A percentile compares a stretch with the other conserved stretches of the same genome.
Evolutionary conservation across 1,139 yeast species (phyloP).

Genomic region (Casaregolazyma suthepensis): DNA sequence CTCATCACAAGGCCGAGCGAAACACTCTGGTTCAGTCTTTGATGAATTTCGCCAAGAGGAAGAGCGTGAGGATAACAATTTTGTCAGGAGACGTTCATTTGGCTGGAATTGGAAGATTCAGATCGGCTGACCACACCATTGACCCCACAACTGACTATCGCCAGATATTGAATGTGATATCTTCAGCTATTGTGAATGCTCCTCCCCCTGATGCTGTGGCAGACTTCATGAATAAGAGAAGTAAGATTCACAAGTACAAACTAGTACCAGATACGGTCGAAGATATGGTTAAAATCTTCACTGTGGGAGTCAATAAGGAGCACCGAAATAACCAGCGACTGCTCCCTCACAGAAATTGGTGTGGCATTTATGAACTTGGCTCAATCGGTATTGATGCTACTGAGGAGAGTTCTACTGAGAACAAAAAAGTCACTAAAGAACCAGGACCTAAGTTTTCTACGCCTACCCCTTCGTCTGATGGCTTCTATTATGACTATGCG

Average conservation of each 20-base stretch:
- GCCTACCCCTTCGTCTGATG: slow-evolving; percentile 39
- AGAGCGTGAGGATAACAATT: slow-evolving; percentile 71
- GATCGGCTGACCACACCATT: slow-evolving; percentile 44
- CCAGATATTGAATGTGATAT: slow-evolving; percentile 73
- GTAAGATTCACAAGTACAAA: slow-evolving; percentile 47
- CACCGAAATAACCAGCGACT: slow-evolving; percentile 52
- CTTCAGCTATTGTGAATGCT: slow-evolving; percentile 84
- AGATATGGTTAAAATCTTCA: slow-evolving; percentile 70
- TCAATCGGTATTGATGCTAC: slow-evolving; percentile 24
- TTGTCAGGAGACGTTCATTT: slow-evolving; percentile 92
- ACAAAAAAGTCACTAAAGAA: slow-evolving; percentile 21
- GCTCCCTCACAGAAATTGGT: slow-evolving; percentile 77
- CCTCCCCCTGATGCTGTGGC: slow-evolving; percentile 94
- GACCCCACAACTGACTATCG: slow-evolving; percentile 67
- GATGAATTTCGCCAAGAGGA: slow-evolving; percentile 54
- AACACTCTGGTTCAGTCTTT: slow-evolving; percentile 53
- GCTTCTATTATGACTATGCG: slow-evolving; percentile 32
- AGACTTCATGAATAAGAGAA: slow-evolving; percentile 54
- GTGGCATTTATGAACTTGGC: slow-evolving; percentile 25
- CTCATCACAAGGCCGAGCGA: slow-evolving; percentile 73
- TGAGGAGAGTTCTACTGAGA: slow-evolving; percentile 16
- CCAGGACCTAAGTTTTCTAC: slow-evolving; percentile 11
- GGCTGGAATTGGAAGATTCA: slow-evolving; percentile 74
- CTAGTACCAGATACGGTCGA: slow-evolving; percentile 59
- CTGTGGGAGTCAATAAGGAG: slow-evolving; percentile 45